Percentiles rank a stretch among this genome's conserved stretches.
Conservation (phyloP, 768 basidiomycete genomes). For the Bullera alba region DNA sequence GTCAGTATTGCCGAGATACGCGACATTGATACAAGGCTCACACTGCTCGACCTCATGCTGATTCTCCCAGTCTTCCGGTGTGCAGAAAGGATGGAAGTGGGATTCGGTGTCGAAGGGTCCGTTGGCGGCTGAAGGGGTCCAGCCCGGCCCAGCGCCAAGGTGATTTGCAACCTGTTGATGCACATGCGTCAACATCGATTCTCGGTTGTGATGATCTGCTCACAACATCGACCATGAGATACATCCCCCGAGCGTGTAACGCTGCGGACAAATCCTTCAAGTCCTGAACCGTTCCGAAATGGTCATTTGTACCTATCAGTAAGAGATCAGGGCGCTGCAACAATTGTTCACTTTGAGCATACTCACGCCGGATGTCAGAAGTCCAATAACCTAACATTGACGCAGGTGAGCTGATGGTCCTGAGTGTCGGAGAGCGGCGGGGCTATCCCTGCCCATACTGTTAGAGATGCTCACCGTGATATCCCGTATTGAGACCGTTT, state of each 20-base stretch:
- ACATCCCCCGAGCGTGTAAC: slow-evolving; percentile 44
- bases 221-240: slow-evolving; percentile 46
- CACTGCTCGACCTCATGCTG: slow-evolving; percentile 63
- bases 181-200: neutral
- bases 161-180: slow-evolving; percentile 63
- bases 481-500: slow-evolving; percentile 27
- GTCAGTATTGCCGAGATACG: neutral
- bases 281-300: slow-evolving; percentile 41
- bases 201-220: neutral
- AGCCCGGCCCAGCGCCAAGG: slow-evolving; percentile 62
- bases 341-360: neutral
- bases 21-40: slow-evolving; percentile 5
- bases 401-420: neutral
- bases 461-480: slow-evolving; percentile 39
- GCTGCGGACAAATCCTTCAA: slow-evolving; percentile 38
- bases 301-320: slow-evolving; percentile 33
- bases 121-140: slow-evolving; percentile 48
- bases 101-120: slow-evolving; percentile 48
- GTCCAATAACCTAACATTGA: slow-evolving; percentile 38
- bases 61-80: slow-evolving; percentile 59
- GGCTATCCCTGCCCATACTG: no score
- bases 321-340: neutral
- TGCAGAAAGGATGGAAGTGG: slow-evolving; percentile 64
- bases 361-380: slow-evolving; percentile 30
- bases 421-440: no score